Evolutionary conservation across 345 rosid genomes (phyloP).

Genomic region (Salix udensis): DNA sequence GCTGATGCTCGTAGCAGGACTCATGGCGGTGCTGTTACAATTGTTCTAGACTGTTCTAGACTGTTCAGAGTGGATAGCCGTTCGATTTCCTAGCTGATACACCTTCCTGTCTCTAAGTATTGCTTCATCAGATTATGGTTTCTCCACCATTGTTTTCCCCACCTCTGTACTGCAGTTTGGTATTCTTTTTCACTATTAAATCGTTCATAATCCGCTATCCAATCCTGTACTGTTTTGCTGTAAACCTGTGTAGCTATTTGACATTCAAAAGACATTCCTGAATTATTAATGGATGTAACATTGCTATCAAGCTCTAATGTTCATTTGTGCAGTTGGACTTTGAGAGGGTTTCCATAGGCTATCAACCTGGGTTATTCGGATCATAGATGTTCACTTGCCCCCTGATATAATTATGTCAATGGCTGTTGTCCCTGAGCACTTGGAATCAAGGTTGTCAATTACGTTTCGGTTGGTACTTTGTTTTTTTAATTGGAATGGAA

Average conservation of each 20-base stretch:
- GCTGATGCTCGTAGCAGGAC: conserved; percentile 22
- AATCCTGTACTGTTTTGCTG: background rate
- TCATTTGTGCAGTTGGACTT: background rate
- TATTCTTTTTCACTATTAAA: background rate
- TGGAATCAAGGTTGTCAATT: background rate
- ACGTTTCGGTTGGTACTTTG: no score
- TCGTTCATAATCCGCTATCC: background rate
- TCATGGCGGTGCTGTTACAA: conserved; percentile 18
- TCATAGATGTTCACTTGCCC: background rate
- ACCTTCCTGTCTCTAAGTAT: background rate
- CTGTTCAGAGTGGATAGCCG: background rate
- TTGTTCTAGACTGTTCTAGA: conserved; percentile 12
- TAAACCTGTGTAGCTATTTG: background rate
- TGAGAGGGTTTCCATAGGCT: background rate
- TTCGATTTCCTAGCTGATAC: background rate
- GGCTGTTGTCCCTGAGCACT: background rate
- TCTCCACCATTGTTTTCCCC: background rate
- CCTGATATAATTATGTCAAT: conserved; percentile 1
- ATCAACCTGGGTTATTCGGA: background rate
- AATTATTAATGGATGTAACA: background rate
- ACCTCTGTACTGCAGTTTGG: background rate
- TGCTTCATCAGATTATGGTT: background rate
- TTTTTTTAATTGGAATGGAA: no score
- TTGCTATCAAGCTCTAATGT: background rate
- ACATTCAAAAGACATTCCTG: background rate